Conservation (phyloP, 2,329 filamentous ascomycete species). For the Triangularia setosa region DNA sequence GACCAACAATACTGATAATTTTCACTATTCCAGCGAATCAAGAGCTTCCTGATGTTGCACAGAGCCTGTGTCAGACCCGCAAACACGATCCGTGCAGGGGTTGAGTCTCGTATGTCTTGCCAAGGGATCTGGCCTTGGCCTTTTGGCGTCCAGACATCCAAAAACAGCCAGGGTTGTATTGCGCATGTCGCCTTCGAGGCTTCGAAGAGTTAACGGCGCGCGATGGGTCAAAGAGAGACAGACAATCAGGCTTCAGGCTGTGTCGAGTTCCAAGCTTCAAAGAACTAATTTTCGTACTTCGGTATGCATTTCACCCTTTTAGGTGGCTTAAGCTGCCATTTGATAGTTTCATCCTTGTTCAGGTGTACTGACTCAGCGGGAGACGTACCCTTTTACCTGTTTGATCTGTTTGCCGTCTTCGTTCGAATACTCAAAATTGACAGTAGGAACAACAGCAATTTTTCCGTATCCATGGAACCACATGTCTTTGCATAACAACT, state of each 20-base stretch:
- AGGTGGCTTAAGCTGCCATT: constrained; percentile 44
- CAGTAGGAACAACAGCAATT: constrained; percentile 53
- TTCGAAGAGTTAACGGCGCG: too few species aligned
- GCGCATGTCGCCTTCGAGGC: too few species aligned
- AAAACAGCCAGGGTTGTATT: too few species aligned
- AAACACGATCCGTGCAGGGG: background rate
- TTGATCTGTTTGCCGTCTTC: constrained; percentile 45
- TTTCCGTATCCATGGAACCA: constrained; percentile 48
- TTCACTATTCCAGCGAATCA: background rate
- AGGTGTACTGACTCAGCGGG: constrained; percentile 26
- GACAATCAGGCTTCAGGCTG: constrained; percentile 14
- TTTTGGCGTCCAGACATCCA: background rate
- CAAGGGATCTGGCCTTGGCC: background rate
- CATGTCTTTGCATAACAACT: constrained; percentile 54
- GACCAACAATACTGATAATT: background rate
- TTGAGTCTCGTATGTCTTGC: background rate
- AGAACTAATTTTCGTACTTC: constrained; percentile 38
- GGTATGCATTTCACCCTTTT: constrained; percentile 47
- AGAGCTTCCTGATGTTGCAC: background rate
- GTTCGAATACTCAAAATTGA: constrained; percentile 54
- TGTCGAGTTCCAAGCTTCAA: constrained; percentile 40
- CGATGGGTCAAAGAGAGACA: background rate
- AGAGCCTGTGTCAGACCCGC: background rate
- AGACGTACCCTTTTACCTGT: constrained; percentile 46
- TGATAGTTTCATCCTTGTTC: constrained; percentile 31